Conservation (phyloP, 805 yeast species). For the Wickerhamomyces pijperi region DNA sequence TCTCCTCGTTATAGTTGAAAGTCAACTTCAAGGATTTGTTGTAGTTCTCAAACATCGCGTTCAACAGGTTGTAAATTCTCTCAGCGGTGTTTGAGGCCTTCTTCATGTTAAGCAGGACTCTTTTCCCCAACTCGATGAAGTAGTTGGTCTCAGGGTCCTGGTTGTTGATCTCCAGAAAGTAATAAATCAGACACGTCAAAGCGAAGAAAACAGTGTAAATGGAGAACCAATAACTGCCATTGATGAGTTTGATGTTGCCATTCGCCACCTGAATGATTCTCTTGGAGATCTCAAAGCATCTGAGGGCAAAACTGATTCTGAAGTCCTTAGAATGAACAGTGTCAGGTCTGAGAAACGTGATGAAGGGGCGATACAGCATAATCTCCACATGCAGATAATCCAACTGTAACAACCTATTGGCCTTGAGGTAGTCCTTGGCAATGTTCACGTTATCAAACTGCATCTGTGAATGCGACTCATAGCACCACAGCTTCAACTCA, state of each 20-base stretch:
- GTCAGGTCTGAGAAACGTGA: conserved; percentile 41
- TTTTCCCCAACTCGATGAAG: conserved; percentile 74
- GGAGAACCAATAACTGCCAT: conserved; percentile 93
- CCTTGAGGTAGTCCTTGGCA: conserved; percentile 43
- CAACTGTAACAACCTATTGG: conserved; percentile 64
- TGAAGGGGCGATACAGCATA: conserved; percentile 81
- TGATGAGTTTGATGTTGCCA: conserved; percentile 63
- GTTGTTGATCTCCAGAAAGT: conserved; percentile 33
- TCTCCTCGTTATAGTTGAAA: background rate
- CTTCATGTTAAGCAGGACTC: conserved; percentile 56
- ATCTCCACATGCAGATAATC: conserved; percentile 75
- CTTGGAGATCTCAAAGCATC: conserved; percentile 77
- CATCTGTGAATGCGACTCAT: conserved; percentile 58
- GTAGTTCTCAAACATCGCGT: conserved; percentile 66
- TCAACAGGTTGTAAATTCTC: conserved; percentile 68
- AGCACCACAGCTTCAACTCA: conserved; percentile 65
- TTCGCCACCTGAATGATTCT: conserved; percentile 71
- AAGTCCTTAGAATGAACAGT: conserved; percentile 35
- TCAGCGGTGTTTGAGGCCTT: conserved; percentile 68
- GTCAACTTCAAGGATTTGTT: conserved; percentile 24
- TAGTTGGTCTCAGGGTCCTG: conserved; percentile 42
- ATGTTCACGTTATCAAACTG: conserved; percentile 29
- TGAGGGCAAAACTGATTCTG: conserved; percentile 36
- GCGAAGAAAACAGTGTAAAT: conserved; percentile 87
- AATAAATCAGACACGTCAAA: conserved; percentile 78